phyloP scores from a whole-genome alignment of 164 flowering plant species.

The Nelumbo lutea region DNA sequence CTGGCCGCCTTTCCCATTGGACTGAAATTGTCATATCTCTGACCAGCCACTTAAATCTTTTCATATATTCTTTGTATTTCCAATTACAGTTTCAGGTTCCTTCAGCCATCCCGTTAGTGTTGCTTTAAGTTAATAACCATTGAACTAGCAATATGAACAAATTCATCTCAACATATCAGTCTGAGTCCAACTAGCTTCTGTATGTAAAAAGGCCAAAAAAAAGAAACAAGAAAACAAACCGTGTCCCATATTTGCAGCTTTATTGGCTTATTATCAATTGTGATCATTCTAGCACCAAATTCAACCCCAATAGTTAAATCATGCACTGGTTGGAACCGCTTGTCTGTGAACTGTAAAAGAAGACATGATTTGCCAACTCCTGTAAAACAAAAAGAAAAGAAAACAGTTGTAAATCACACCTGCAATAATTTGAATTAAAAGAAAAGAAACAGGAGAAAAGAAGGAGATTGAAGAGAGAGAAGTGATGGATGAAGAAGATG shows the following conservation, averaged over 20 bases:
- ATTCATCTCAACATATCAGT: neutral
- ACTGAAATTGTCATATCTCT: no score
- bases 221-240: constrained; percentile 25
- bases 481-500: no score
- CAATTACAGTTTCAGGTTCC: no score
- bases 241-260: constrained; percentile 81
- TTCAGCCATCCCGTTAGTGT: no score
- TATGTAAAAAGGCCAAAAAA: neutral
- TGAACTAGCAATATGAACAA: neutral
- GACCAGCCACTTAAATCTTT: no score
- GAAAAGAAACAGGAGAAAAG: no score
- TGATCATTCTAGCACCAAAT: constrained; percentile 80
- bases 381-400: constrained; percentile 13
- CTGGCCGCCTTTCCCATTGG: no score
- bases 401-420: no score
- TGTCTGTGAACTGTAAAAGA: constrained; percentile 76
- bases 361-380: constrained; percentile 86
- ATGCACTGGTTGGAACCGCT: constrained; percentile 79
- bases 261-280: constrained; percentile 66
- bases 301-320: constrained; percentile 81
- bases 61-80: no score
- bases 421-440: no score
- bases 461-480: no score
- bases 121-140: no score
- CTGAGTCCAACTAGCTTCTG: neutral